These are phyloP conservation scores for Sporothrix pallida DNA, from an alignment of 2,329 filamentous ascomycete genomes.

Conservation along the genomic window DNA sequence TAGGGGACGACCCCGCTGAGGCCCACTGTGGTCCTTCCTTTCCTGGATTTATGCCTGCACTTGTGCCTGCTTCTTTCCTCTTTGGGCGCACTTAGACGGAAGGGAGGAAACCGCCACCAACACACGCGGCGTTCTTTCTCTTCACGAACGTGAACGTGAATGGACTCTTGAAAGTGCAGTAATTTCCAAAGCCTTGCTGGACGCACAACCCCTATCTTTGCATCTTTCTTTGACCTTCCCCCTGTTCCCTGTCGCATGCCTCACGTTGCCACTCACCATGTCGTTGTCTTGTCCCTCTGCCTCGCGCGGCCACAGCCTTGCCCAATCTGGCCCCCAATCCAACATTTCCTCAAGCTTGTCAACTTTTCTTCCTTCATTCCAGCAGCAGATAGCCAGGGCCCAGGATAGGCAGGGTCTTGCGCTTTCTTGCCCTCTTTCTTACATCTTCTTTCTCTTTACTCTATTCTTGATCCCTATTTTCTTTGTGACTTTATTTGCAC, in stretches of 20 bases:
- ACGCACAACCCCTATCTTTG: slow-evolving; percentile 1
- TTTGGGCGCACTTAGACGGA: background rate
- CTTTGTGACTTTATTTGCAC: too few relatives aligned
- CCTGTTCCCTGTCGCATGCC: slow-evolving; percentile 10
- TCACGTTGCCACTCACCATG: slow-evolving; percentile 3
- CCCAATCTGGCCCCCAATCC: background rate
- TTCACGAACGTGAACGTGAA: too few relatives aligned
- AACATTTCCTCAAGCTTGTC: background rate
- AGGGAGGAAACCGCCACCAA: slow-evolving; percentile 14
- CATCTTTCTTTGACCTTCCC: background rate
- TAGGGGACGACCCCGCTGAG: slow-evolving; percentile 2
- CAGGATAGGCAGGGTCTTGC: background rate
- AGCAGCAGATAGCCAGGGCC: background rate
- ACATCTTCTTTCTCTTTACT: too few relatives aligned
- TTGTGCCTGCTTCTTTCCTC: background rate
- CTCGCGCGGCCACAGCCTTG: slow-evolving; percentile 8
- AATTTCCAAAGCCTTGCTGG: background rate
- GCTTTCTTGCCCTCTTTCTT: background rate
- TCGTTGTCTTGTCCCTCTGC: background rate
- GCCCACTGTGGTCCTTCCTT: background rate
- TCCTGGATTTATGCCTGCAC: slow-evolving; percentile 11
- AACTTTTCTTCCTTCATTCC: slow-evolving; percentile 15
- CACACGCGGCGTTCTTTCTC: background rate
- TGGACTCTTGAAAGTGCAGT: background rate
- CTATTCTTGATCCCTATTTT: background rate